Evolutionary conservation across 352 stramenopile genomes (phyloP).

Genomic region (Pythium dissotocum): DNA sequence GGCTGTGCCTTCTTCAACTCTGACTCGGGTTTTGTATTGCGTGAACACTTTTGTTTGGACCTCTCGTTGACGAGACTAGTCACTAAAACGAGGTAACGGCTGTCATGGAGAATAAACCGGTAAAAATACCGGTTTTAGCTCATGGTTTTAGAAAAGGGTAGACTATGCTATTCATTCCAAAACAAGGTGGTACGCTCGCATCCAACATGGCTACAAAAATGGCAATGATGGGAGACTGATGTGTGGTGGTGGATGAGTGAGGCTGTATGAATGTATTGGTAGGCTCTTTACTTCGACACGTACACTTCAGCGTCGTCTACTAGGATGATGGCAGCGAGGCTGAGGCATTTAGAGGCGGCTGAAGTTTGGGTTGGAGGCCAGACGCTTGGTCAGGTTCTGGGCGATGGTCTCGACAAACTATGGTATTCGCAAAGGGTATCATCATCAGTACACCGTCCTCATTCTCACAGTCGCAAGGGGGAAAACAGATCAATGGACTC

Average conservation of each 20-base stretch:
- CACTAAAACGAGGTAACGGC: neutral
- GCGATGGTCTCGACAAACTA: constrained; percentile 60
- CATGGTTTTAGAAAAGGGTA: neutral
- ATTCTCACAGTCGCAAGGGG: neutral
- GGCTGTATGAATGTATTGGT: neutral
- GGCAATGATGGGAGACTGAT: neutral
- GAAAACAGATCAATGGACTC: neutral
- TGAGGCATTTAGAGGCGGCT: constrained; percentile 26
- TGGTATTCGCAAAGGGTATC: neutral
- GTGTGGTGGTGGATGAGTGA: neutral
- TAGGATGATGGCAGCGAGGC: neutral
- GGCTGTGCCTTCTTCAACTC: constrained; percentile 2
- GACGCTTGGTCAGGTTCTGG: constrained; percentile 43
- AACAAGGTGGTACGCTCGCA: neutral
- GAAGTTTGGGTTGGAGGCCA: constrained; percentile 42
- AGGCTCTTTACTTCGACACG: neutral
- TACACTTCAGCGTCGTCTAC: neutral
- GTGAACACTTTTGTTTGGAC: constrained; percentile 12
- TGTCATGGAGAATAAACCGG: neutral
- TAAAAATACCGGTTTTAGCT: neutral
- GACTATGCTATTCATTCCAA: neutral
- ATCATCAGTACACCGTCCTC: neutral
- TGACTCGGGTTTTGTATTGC: constrained; percentile 6
- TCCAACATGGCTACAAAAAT: neutral
- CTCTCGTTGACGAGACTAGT: neutral